A percentile compares a stretch with the other conserved stretches of the same genome.
These are phyloP conservation scores for Colletotrichum tamarilloi DNA, from an alignment of 2,329 filamentous ascomycete genomes.

Conservation along the genomic window DNA sequence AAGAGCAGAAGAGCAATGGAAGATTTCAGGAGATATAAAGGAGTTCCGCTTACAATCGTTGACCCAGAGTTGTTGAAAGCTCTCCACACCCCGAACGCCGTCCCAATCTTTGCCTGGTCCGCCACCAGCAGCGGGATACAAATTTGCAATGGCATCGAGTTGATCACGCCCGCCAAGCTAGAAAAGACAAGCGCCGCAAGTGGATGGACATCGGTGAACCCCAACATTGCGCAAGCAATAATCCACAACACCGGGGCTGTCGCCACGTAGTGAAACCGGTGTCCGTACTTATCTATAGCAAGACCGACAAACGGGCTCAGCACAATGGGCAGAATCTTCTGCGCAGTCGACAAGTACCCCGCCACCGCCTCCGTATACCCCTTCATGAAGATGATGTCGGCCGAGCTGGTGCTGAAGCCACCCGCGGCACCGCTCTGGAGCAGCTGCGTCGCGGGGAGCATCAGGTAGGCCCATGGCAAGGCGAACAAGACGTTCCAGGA, in stretches of 20 bases:
- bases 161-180: slow-evolving; percentile 38
- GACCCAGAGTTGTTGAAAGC: slow-evolving; percentile 40
- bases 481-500: slow-evolving; percentile 37
- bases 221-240: slow-evolving; percentile 37
- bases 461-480: slow-evolving; percentile 39
- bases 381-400: slow-evolving; percentile 41
- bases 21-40: not conserved
- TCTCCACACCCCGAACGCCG: slow-evolving; percentile 39
- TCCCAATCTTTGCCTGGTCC: slow-evolving; percentile 40
- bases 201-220: slow-evolving; percentile 39
- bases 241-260: slow-evolving; percentile 38
- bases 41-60: slow-evolving; percentile 37
- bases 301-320: slow-evolving; percentile 36
- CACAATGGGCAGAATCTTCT: slow-evolving; percentile 38
- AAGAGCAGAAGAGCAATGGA: not conserved
- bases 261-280: slow-evolving; percentile 40
- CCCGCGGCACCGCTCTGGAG: slow-evolving; percentile 39
- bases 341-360: slow-evolving; percentile 38
- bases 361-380: slow-evolving; percentile 39
- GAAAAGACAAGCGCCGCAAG: slow-evolving; percentile 37
- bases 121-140: slow-evolving; percentile 40
- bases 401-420: slow-evolving; percentile 37
- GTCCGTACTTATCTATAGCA: slow-evolving; percentile 39
- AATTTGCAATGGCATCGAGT: slow-evolving; percentile 39
- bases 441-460: slow-evolving; percentile 39